These are phyloP conservation scores for Erythrophleum ivorense DNA, from an alignment of 331 rosid species.

Conservation along the genomic window DNA sequence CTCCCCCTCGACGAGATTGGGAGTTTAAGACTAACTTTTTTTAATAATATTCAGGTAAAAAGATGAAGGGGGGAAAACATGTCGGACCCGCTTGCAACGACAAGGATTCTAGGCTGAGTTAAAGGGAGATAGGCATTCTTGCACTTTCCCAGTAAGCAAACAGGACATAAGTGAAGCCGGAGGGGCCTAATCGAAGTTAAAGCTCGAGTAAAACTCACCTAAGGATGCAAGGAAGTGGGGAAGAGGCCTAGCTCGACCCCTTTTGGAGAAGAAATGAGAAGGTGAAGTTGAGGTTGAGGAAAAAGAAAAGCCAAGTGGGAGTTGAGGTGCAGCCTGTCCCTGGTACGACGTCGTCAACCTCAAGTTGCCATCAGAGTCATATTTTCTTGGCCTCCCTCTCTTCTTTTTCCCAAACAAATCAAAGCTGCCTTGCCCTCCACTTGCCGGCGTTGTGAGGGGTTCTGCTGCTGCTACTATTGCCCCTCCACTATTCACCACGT, in stretches of 20 bases:
- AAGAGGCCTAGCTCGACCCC: slow-evolving; percentile 53
- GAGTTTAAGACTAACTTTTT: neutral
- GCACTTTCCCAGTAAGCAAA: too few species aligned
- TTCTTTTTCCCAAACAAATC: slow-evolving; percentile 59
- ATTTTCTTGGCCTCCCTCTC: slow-evolving; percentile 73
- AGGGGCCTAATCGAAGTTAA: too few species aligned
- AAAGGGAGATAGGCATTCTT: too few species aligned
- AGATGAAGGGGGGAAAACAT: too few species aligned
- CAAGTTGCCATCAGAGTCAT: slow-evolving; percentile 53
- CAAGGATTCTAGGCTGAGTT: too few species aligned
- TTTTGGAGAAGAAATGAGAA: slow-evolving; percentile 44
- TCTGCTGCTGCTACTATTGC: neutral
- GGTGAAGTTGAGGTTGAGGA: too few species aligned
- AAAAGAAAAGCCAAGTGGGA: slow-evolving; percentile 43
- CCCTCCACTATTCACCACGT: slow-evolving; percentile 19
- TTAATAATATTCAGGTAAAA: too few species aligned
- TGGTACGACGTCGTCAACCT: slow-evolving; percentile 44
- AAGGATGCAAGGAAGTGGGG: slow-evolving; percentile 56
- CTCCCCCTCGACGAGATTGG: too few species aligned
- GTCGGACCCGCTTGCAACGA: too few species aligned
- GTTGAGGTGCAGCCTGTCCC: neutral
- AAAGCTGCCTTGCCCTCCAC: slow-evolving; percentile 33
- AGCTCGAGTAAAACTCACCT: slow-evolving; percentile 42
- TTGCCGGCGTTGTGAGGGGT: neutral
- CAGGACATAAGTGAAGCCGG: too few species aligned